Percentiles rank a stretch among this genome's conserved stretches.
phyloP scores from a whole-genome alignment of 169 alveolate species.

The Cryptosporidium andersoni region DNA sequence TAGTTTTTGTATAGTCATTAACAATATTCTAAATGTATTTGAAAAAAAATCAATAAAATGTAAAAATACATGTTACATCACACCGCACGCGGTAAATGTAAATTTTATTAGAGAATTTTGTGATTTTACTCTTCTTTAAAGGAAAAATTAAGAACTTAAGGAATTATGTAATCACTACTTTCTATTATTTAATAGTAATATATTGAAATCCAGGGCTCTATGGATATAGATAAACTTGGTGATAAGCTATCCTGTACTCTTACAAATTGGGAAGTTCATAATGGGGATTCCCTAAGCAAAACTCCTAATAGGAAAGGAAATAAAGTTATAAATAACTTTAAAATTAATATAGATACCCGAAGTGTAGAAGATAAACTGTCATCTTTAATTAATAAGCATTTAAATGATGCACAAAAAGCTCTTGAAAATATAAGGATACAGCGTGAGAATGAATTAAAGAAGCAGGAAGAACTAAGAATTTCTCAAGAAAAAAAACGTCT shows the following conservation, averaged over 20 bases:
- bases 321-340: neutral
- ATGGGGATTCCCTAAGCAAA: neutral
- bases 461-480: neutral
- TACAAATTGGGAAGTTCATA: constrained; percentile 31
- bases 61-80: too few species aligned
- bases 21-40: too few species aligned
- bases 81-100: too few species aligned
- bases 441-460: neutral
- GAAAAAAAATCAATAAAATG: too few species aligned
- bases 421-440: constrained; percentile 8
- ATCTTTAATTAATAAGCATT: constrained; percentile 15
- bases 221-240: constrained; percentile 61
- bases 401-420: constrained; percentile 29
- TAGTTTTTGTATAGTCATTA: too few species aligned
- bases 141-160: too few species aligned
- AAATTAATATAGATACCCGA: neutral
- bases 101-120: too few species aligned
- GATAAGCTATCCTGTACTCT: constrained; percentile 24
- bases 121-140: too few species aligned
- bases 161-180: too few species aligned
- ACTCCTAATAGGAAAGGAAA: neutral
- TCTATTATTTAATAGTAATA: too few species aligned
- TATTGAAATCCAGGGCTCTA: neutral
- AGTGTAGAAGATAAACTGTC: constrained; percentile 44
- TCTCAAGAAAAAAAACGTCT: neutral